A percentile compares a stretch with the other conserved stretches of the same genome.
Conservation (phyloP, 805 yeast species). For the Pichia paraexigua region DNA sequence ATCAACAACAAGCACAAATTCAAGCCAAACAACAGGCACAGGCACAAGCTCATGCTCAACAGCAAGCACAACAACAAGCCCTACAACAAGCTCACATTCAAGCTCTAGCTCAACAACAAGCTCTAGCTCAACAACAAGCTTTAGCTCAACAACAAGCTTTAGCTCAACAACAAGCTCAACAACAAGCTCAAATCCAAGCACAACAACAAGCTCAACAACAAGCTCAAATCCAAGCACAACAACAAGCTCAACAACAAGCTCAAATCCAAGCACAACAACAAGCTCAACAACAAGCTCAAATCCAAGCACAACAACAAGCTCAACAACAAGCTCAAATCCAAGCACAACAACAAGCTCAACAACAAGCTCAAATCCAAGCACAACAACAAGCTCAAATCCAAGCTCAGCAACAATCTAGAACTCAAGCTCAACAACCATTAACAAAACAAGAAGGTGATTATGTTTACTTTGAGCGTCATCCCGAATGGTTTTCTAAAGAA, state of each 20-base stretch:
- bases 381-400: conserved; percentile 11
- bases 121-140: conserved; percentile 14
- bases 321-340: conserved; percentile 7
- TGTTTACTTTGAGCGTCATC: conserved; percentile 74
- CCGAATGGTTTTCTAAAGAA: conserved; percentile 62
- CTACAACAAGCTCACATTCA: conserved; percentile 11
- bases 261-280: no score
- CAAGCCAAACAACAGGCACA: conserved; percentile 11
- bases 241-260: conserved; percentile 12
- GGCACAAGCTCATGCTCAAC: conserved; percentile 9
- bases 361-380: conserved; percentile 14
- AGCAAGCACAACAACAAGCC: conserved; percentile 13
- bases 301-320: conserved; percentile 8
- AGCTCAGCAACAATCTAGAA: conserved; percentile 9
- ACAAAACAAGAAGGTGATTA: conserved; percentile 32
- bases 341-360: conserved; percentile 10
- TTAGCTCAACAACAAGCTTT: conserved; percentile 7
- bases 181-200: conserved; percentile 10
- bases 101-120: conserved; percentile 8
- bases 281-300: conserved; percentile 11
- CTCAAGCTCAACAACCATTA: conserved; percentile 15
- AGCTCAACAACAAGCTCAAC: conserved; percentile 14
- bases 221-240: no score
- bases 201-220: conserved; percentile 5
- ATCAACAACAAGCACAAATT: conserved; percentile 14